Evolutionary conservation across 73 alveolate species (phyloP), one percentile per base, ranked within the genome.

Genomic region (Loxodes magnus): DNA sequence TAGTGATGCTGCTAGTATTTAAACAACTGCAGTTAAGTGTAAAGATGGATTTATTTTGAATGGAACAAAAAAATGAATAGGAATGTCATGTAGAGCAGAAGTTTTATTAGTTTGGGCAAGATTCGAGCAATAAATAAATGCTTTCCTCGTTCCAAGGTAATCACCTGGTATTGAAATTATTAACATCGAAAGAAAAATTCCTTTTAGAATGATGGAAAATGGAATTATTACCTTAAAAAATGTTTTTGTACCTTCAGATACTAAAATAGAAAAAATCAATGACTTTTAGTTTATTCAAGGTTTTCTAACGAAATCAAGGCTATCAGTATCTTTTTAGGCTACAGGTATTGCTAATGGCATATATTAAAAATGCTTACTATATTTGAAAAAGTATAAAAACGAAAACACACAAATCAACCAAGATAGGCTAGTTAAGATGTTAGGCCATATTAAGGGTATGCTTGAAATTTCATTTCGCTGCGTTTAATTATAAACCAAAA

Each of bases 261-360:
- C 22, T 5, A 58, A 76, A 62, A 66, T 76, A 4, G 74, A 46
- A 12, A 69, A 83, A 27, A 81, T 77, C 0, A 59, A 60, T 12
- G 71, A 60, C 51, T 85, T 85, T 60, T 75, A 51, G 19, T 54
- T 71, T 51, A 73, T 88, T 27, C 76, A 81, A 34, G 59, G 24
- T 23, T 53, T 75, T 20, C 64, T 85, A 2, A 52, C 52, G 55
- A 84, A 67, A 50, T 74, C 93, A 6, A 74, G 96, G 42, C 67
- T 85, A 0, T 21, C 35, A 22, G 80, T 85, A 7, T 66, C 89
- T 25, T 85, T 90, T 90, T 57, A 59, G 6, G 88, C 88, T 0
- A 35, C 81, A 17, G 96, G 96, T 12, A 53, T 79, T 5, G 69
- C 68, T 25, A 65, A 71, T 7, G 90, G 90, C 7, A 79, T 73